These are phyloP conservation scores for Cryptococcus amylolentus DNA, from an alignment of 1,284 basidiomycete genomes.

Conservation along the genomic window DNA sequence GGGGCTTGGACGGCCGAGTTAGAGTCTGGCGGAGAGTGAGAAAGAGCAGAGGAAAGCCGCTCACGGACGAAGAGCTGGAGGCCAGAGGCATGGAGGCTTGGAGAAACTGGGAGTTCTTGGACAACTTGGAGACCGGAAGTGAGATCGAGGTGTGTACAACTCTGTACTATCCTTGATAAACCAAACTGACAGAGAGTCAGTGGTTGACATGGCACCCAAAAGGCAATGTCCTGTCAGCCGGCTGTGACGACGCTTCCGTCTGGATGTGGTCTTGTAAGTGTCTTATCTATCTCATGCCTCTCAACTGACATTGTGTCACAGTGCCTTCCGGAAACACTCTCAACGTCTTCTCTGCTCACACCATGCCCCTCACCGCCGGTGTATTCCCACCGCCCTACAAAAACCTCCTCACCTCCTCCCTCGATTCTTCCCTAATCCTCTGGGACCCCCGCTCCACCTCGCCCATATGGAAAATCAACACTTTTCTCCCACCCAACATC, in stretches of 20 bases:
- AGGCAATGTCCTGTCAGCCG: conserved; percentile 81
- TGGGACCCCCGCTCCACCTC: conserved; percentile 76
- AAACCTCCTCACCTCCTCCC: conserved; percentile 80
- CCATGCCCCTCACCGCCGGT: conserved; percentile 77
- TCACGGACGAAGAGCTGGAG: conserved; percentile 1
- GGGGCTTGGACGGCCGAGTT: conserved; percentile 94
- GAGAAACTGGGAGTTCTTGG: conserved; percentile 85
- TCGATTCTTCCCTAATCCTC: conserved; percentile 76
- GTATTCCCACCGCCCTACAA: conserved; percentile 75
- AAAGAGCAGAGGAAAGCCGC: conserved; percentile 7
- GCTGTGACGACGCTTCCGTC: conserved; percentile 89
- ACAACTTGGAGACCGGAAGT: conserved; percentile 85
- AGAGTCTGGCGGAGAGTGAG: conserved; percentile 78
- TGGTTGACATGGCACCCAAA: conserved; percentile 97
- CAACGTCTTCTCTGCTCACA: conserved; percentile 93
- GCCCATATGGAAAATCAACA: conserved; percentile 61
- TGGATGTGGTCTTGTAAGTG: conserved; percentile 91
- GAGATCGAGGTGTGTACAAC: conserved; percentile 75
- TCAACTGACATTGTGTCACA: conserved; percentile 40
- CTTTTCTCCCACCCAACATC: conserved; percentile 57
- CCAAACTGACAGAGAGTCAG: conserved; percentile 55
- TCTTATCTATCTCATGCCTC: neutral
- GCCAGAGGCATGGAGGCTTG: conserved; percentile 60
- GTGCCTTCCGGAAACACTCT: conserved; percentile 89
- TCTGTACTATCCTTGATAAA: neutral